Conservation (phyloP, 176 grass and related monocot genomes). For the Carex pumila region DNA sequence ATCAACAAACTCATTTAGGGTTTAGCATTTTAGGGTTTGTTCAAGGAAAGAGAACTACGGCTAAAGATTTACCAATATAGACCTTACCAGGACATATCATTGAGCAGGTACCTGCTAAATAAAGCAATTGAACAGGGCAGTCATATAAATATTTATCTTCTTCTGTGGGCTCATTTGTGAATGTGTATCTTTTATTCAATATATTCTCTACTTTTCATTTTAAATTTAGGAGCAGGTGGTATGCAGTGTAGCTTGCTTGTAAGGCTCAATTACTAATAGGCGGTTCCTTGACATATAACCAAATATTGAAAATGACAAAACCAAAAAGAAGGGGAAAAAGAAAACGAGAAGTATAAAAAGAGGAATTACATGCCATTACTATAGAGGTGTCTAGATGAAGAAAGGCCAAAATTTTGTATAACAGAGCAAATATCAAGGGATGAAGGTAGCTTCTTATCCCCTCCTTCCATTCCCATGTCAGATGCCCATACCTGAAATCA, state of each 20-base stretch:
- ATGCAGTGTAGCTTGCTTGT: neutral
- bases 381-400: slow-evolving; percentile 61
- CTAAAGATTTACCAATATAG: neutral
- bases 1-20: neutral
- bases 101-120: neutral
- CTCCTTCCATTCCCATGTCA: slow-evolving; percentile 89
- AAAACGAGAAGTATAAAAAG: neutral
- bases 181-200: neutral
- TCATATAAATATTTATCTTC: neutral
- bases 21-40: neutral
- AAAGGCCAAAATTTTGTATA: slow-evolving; percentile 66
- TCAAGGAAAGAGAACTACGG: neutral
- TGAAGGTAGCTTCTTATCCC: slow-evolving; percentile 82
- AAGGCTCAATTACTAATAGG: neutral
- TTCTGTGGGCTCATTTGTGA: neutral
- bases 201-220: neutral
- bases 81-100: neutral
- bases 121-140: neutral
- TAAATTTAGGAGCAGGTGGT: neutral
- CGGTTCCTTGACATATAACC: neutral
- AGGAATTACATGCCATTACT: slow-evolving; percentile 50
- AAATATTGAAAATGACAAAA: neutral
- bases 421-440: slow-evolving; percentile 54
- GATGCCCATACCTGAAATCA: slow-evolving; percentile 68
- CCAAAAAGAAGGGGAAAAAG: neutral